Evolutionary conservation across 2,329 filamentous ascomycete species (phyloP).

Genomic region (Fusarium miscanthi): DNA sequence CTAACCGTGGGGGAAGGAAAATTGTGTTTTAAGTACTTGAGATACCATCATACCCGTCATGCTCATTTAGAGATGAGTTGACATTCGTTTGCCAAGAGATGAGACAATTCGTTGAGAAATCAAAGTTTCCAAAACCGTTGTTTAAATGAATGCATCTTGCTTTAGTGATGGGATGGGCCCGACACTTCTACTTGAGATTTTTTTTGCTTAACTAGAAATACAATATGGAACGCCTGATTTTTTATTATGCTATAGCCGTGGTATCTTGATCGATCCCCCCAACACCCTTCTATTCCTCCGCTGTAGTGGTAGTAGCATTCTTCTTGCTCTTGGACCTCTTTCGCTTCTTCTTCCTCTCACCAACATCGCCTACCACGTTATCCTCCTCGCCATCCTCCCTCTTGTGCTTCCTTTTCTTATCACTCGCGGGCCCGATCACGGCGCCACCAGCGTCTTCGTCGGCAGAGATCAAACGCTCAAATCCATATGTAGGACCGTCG

Average conservation of each 20-base stretch:
- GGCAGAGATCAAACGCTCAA: slow-evolving; percentile 55
- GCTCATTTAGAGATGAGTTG: slow-evolving; percentile 17
- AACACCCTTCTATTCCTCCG: slow-evolving; percentile 30
- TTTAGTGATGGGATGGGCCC: slow-evolving; percentile 13
- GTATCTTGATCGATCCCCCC: slow-evolving; percentile 33
- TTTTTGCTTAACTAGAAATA: slow-evolving; percentile 20
- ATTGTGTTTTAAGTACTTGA: slow-evolving; percentile 36
- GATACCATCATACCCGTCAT: slow-evolving; percentile 41
- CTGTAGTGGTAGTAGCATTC: slow-evolving; percentile 38
- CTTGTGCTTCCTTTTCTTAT: slow-evolving; percentile 22
- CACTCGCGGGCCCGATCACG: slow-evolving; percentile 43
- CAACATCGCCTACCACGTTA: slow-evolving; percentile 46
- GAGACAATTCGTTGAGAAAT: slow-evolving; percentile 1
- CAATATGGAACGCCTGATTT: slow-evolving; percentile 40
- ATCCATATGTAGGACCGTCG: slow-evolving; percentile 68
- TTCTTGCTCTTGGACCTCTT: slow-evolving; percentile 63
- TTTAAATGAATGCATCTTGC: slow-evolving; percentile 12
- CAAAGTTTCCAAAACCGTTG: background rate
- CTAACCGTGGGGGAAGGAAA: slow-evolving; percentile 17
- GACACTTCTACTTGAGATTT: slow-evolving; percentile 22
- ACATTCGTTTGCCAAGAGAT: slow-evolving; percentile 24
- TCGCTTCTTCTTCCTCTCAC: slow-evolving; percentile 60
- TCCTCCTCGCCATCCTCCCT: slow-evolving; percentile 14
- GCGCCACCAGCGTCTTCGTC: slow-evolving; percentile 39
- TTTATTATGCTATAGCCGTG: slow-evolving; percentile 33